Percentiles rank a stretch among this genome's conserved stretches.
These are phyloP conservation scores for Pseudogymnoascus verrucosus DNA, from an alignment of 2,329 filamentous ascomycete species.

Conservation along the genomic window DNA sequence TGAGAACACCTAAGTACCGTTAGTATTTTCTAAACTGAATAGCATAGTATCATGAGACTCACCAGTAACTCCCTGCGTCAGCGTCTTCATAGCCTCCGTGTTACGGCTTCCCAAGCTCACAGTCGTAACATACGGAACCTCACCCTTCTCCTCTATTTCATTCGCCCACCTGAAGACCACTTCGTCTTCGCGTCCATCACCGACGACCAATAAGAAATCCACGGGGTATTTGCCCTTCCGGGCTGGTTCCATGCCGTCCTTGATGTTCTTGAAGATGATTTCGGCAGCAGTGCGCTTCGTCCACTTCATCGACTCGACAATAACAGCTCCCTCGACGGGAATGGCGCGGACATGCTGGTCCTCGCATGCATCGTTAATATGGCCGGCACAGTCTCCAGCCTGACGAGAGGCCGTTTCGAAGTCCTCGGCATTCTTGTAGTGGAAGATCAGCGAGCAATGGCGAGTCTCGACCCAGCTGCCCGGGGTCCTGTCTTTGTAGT, in stretches of 20 bases:
- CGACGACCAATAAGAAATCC: constrained; percentile 84
- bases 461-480: constrained; percentile 83
- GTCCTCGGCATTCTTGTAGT: constrained; percentile 78
- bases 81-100: constrained; percentile 75
- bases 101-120: constrained; percentile 82
- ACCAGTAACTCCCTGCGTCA: constrained; percentile 91
- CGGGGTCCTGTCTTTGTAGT: constrained; percentile 84
- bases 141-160: constrained; percentile 50
- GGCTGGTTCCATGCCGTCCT: constrained; percentile 31
- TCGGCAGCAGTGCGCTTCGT: constrained; percentile 80
- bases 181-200: constrained; percentile 89
- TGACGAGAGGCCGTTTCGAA: constrained; percentile 66
- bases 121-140: constrained; percentile 65
- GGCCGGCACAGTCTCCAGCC: constrained; percentile 82
- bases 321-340: constrained; percentile 67
- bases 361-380: constrained; percentile 91
- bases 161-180: constrained; percentile 94
- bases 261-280: constrained; percentile 58
- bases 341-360: constrained; percentile 77
- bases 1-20: constrained; percentile 37
- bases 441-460: constrained; percentile 86
- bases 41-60: constrained; percentile 30
- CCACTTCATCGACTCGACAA: constrained; percentile 79
- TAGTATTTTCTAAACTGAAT: not conserved
- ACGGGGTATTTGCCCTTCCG: constrained; percentile 36